Base-by-base conservation (phyloP, 345 rosid species). In the Excoecaria cochinchinensis region DNA sequence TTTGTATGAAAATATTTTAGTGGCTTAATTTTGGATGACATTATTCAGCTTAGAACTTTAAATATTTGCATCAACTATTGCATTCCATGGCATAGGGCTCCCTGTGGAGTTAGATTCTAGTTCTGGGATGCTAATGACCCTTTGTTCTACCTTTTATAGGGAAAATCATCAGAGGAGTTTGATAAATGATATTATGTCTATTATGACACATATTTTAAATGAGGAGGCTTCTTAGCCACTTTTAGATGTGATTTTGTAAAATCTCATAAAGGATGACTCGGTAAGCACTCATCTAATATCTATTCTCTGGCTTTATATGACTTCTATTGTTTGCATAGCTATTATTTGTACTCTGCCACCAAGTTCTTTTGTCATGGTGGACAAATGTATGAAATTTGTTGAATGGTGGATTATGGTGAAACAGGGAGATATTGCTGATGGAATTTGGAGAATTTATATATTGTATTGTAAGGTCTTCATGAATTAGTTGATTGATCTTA, bases 161-260 rank as follows among this genome's bases (percentile, higher is more conserved):
- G 90, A 89, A 71, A 84, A 86, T 51, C 91, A 88, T 75, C 83
- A 83, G 66, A 82, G 67, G 72, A 85, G 83, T 84, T 80, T 95
- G 81, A 78, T 84, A 70, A 81, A 89, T 71, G 85, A 89, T 83
- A 76, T 95, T 50, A 75, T 88, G 85, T 85, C 86, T 71, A 86
- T 92, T 82, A 85, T 91, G 93, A 80, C 73, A 72, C 86, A 82
- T 83, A 84, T 89, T 74, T 65, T 91, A 69, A 79, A 81, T 0
- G 98, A 95, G 87, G 98, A 92, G 86, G 81, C 86, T 76, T 85
- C 90, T 66, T 80, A 80, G 71, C 76, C 80, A 13, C 88, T 91
- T 76, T 69, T 80, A 47, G 84, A 87, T 53, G 75, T 86, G 78
- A 82, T 92, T 82, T 74, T 95, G 89, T 85, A 69, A 74, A 91